Conservation (phyloP, 306 rosid species). For the Malus domestica region DNA sequence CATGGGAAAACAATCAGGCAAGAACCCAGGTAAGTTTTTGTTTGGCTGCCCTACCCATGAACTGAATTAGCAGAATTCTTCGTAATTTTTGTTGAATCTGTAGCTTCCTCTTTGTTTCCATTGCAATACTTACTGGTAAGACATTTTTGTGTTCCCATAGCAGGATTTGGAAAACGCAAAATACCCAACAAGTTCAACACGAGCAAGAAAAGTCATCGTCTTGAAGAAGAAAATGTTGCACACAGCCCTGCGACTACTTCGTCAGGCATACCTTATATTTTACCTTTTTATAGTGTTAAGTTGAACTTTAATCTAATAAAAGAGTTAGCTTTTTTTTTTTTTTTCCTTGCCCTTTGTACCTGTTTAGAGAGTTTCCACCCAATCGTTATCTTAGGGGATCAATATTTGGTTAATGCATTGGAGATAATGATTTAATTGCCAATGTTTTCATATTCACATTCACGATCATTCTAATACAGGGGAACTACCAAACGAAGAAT, state of each 20-base stretch:
- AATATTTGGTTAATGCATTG: background rate
- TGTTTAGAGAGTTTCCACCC: background rate
- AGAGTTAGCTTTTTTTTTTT: background rate
- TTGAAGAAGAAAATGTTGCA: too few relatives aligned
- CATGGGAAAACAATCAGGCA: constrained; percentile 4
- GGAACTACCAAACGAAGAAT: constrained; percentile 13
- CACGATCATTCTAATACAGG: background rate
- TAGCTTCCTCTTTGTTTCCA: background rate
- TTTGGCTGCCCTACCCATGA: background rate
- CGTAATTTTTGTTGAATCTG: background rate
- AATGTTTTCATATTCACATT: background rate
- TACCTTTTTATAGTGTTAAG: background rate
- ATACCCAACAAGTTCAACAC: background rate
- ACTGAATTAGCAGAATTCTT: background rate
- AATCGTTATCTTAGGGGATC: background rate
- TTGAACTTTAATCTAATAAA: background rate
- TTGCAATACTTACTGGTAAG: background rate
- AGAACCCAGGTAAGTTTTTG: background rate
- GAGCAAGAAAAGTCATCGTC: constrained; percentile 5
- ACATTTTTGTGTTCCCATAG: background rate
- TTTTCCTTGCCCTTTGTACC: background rate
- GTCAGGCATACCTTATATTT: constrained; percentile 11
- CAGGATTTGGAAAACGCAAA: constrained; percentile 23
- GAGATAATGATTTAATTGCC: background rate
- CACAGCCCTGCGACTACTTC: constrained; percentile 8